phyloP scores from a whole-genome alignment of 345 rosid species.

The Zanthoxylum bungeanum region DNA sequence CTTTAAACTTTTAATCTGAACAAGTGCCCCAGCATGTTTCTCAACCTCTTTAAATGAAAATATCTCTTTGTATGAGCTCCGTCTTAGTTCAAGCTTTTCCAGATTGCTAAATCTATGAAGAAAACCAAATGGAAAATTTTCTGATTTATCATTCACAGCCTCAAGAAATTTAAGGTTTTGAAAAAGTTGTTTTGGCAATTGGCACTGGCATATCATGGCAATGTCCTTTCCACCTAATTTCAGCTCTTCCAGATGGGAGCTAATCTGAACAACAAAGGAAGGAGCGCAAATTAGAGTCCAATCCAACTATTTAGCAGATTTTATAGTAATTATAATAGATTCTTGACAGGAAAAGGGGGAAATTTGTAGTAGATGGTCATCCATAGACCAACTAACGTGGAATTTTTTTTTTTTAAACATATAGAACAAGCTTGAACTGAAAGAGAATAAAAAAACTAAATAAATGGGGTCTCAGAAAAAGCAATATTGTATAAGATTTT shows the following conservation, averaged over 20 bases:
- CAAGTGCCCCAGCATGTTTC: neutral
- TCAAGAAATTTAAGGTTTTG: neutral
- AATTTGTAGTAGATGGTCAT: no score
- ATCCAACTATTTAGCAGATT: neutral
- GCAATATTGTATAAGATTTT: neutral
- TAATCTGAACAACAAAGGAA: conserved; percentile 8
- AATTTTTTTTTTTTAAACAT: no score
- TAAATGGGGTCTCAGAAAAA: neutral
- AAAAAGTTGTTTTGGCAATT: neutral
- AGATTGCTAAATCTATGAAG: conserved; percentile 13
- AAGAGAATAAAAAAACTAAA: no score
- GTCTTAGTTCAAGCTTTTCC: neutral
- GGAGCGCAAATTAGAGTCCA: neutral
- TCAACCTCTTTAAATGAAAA: neutral
- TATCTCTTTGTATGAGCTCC: conserved; percentile 9
- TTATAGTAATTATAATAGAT: no score
- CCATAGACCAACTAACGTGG: neutral
- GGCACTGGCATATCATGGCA: neutral
- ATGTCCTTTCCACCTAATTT: neutral
- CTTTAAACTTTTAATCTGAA: neutral
- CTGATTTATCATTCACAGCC: neutral
- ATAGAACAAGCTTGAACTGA: neutral
- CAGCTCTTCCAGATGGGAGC: conserved; percentile 19
- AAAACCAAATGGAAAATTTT: neutral
- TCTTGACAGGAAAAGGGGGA: neutral